Base-by-base conservation (phyloP, 2,329 filamentous ascomycete genomes). In the Zymoseptoria pseudotritici region DNA sequence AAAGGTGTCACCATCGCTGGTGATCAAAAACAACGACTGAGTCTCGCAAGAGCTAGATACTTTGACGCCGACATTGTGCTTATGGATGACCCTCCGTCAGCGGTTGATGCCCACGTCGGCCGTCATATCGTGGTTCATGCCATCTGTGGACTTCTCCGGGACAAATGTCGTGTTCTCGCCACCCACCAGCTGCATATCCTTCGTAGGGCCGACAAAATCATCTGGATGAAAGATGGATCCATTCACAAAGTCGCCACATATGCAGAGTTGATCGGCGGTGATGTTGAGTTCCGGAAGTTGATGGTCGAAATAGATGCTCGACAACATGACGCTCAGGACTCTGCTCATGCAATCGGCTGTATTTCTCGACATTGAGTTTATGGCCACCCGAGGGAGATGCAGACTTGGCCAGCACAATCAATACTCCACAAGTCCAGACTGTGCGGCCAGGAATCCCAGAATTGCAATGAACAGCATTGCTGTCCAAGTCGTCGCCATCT, bases 161-260 rank as follows among this genome's bases (percentile, higher is more conserved):
- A 91, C 73, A 95, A 95, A 74, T 92, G 89, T 70, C 83, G 91
- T 11, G 87, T 96, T 50, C 79, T 97, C 42, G 92, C 91, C 0
- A 96, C 92, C 0, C 92, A 97, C 73, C 91, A 96, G 72, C 83
- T 97, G 13, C 94, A 95, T 79, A 92, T 97, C 5, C 82, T 97
- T 5, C 91, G 83, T 71, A 87, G 91, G 31, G 97, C 91, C 68
- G 93, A 97, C 72, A 83, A 93, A 36, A 92, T 97, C 65, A 86
- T 97, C 54, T 92, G 91, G 85, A 92, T 99, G 84, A 89, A 96
- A 58, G 85, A 86, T 17, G 93, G 93, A 53, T 85, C 82, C 57
- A n/a, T n/a, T n/a, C n/a, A n/a, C n/a, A n/a, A n/a, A n/a, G n/a
- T 97, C 49, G 92, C 93, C 66, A 96, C 92, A 0, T 97, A 93